phyloP scores from a whole-genome alignment of 768 basidiomycete genomes.

The Amylocystis lapponica region DNA sequence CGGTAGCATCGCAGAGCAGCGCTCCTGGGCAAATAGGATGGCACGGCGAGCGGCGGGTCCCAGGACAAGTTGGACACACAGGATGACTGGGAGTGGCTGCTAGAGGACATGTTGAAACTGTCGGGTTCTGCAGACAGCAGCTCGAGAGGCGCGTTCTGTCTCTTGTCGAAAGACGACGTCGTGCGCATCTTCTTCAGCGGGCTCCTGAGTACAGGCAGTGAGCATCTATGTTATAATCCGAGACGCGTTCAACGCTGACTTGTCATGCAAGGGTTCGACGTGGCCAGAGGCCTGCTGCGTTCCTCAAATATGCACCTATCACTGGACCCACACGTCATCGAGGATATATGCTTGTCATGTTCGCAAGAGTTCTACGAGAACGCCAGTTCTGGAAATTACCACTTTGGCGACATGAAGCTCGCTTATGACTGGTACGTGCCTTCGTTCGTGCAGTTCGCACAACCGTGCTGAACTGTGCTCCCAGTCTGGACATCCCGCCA shows the following conservation, averaged over 20 bases:
- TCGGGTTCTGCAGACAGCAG: slow-evolving; percentile 56
- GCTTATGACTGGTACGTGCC: slow-evolving; percentile 84
- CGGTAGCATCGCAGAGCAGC: slow-evolving; percentile 60
- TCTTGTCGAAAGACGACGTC: slow-evolving; percentile 66
- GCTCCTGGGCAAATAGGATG: slow-evolving; percentile 83
- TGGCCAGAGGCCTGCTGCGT: slow-evolving; percentile 59
- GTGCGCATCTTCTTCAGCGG: slow-evolving; percentile 83
- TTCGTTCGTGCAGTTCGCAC: neutral
- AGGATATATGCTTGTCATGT: slow-evolving; percentile 74
- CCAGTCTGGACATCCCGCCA: slow-evolving; percentile 71
- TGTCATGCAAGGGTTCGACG: slow-evolving; percentile 47
- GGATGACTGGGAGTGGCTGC: slow-evolving; percentile 82
- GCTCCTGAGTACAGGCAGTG: slow-evolving; percentile 80
- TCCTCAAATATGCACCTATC: slow-evolving; percentile 39
- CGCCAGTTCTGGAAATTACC: slow-evolving; percentile 86
- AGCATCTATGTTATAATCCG: too few relatives aligned
- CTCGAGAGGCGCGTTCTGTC: slow-evolving; percentile 73
- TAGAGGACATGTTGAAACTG: slow-evolving; percentile 88
- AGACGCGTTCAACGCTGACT: slow-evolving; percentile 3
- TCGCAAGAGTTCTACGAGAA: slow-evolving; percentile 95
- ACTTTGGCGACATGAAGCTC: slow-evolving; percentile 91
- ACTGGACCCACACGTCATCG: slow-evolving; percentile 47
- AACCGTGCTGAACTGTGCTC: neutral
- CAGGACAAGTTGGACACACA: slow-evolving; percentile 48
- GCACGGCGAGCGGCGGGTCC: slow-evolving; percentile 60